A percentile compares a stretch with the other conserved stretches of the same genome.
These are phyloP conservation scores for Arthroderma sp. DNA, from an alignment of 2,329 filamentous ascomycete genomes.

Conservation along the genomic window DNA sequence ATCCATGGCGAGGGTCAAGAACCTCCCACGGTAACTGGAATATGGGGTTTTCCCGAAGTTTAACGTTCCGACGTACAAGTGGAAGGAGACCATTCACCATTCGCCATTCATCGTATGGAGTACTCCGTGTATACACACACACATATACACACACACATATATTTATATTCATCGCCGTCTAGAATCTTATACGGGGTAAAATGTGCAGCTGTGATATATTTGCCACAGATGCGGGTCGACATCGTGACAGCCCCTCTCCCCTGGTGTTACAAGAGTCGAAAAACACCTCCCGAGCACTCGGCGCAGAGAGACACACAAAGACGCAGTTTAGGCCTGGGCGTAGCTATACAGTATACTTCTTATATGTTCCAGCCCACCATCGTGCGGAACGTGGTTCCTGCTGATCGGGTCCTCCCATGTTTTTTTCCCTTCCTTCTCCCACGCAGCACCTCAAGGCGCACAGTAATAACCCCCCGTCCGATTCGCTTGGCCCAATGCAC, in stretches of 20 bases:
- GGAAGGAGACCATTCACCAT: background rate
- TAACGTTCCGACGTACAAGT: background rate
- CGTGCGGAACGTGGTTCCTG: constrained; percentile 3
- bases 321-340: background rate
- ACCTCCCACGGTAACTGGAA: background rate
- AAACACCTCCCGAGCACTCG: background rate
- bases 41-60: background rate
- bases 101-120: no score
- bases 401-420: background rate
- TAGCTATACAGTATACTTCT: background rate
- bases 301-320: background rate
- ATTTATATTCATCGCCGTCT: no score
- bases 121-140: no score
- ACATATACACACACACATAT: no score
- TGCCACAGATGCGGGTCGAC: background rate
- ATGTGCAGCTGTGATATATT: no score
- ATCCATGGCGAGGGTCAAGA: background rate
- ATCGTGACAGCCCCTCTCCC: constrained; percentile 1
- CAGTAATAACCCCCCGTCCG: background rate
- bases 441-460: background rate
- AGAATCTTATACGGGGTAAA: no score
- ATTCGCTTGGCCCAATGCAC: background rate
- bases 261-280: background rate
- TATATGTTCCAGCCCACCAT: background rate
- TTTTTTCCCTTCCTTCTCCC: background rate